Base-by-base conservation (phyloP, 1,284 basidiomycete genomes). In the Ustanciosporium gigantosporum region DNA sequence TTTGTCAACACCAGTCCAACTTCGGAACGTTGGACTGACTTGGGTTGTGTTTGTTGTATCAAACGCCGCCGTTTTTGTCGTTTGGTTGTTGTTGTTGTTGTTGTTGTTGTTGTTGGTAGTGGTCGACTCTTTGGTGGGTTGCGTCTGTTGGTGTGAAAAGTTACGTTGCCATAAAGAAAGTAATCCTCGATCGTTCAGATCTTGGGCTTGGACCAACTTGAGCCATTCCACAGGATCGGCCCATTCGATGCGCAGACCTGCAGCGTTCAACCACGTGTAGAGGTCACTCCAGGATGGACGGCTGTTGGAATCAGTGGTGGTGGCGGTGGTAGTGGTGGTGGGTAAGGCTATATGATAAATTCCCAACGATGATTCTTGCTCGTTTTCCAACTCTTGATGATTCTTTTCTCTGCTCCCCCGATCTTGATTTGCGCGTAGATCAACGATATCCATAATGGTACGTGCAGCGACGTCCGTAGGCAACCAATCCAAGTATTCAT, bases 171-270 rank as follows among this genome's bases (percentile, higher is more conserved):
- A 62, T 13, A 57, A 25, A 5, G 31, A 19, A 5, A 62, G 48
- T 16, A 62, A 19, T 19, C 59, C 59, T 25, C 59, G 24, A 36
- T 56, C 37, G 27, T 62, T 52, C 23, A 32, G 8, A 17, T 45
- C 37, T 9, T 43, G 39, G 36, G 72, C 70, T 0, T 77, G 76
- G 20, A 86, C 69, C 0, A 70, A 67, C 23, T 79, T 73, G n/a
- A 85, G 71, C 84, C 87, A 72, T 80, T 82, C 51, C 75, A 79
- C 38, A 84, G 85, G 49, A 82, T 87, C 82, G 22, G 90, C 86
- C 29, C 87, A 83, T 67, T 90, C 86, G 61, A 93, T 84, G 20
- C 76, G 84, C 71, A 91, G 86, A 8, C 87, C 88, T 40, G 82
- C 81, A 8, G 83, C 76, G 11, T 79, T 73, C 32, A 90, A 82